phyloP scores from a whole-genome alignment of 140 eudicot species.

The Erigeron philadelphicus region DNA sequence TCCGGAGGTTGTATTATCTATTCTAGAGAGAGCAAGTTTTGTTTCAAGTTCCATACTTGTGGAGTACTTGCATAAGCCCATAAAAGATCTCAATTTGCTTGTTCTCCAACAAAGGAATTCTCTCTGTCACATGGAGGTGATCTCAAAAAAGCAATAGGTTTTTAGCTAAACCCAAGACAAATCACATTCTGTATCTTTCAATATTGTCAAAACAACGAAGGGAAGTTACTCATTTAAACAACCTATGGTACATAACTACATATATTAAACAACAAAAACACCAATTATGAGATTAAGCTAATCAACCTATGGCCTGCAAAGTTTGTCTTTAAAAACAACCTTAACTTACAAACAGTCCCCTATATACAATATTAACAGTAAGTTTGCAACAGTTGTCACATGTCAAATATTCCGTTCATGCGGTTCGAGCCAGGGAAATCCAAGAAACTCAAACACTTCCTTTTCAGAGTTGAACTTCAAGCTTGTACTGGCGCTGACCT shows the following conservation, averaged over 20 bases:
- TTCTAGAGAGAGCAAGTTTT: too few relatives aligned
- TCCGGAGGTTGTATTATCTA: too few relatives aligned
- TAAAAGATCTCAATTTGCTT: too few relatives aligned
- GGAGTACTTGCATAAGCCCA: too few relatives aligned
- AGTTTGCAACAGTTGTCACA: neutral
- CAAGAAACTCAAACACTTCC: conserved; percentile 88
- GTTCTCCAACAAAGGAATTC: too few relatives aligned
- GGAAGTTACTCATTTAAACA: neutral
- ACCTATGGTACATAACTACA: neutral
- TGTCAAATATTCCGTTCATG: conserved; percentile 73
- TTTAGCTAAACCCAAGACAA: too few relatives aligned
- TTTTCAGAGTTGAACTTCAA: conserved; percentile 73
- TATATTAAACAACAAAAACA: neutral
- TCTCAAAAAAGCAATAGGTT: too few relatives aligned
- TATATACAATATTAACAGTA: conserved; percentile 7
- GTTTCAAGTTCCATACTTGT: too few relatives aligned
- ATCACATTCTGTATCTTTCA: neutral
- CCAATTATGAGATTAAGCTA: neutral
- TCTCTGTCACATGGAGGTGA: too few relatives aligned
- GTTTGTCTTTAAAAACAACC: neutral
- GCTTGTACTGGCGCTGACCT: conserved; percentile 72
- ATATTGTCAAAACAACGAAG: neutral
- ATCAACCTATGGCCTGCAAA: neutral
- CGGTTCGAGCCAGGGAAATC: conserved; percentile 82
- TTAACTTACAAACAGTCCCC: neutral